Conservation (phyloP, 2,329 filamentous ascomycete genomes). For the Drechslerella dactyloides region DNA sequence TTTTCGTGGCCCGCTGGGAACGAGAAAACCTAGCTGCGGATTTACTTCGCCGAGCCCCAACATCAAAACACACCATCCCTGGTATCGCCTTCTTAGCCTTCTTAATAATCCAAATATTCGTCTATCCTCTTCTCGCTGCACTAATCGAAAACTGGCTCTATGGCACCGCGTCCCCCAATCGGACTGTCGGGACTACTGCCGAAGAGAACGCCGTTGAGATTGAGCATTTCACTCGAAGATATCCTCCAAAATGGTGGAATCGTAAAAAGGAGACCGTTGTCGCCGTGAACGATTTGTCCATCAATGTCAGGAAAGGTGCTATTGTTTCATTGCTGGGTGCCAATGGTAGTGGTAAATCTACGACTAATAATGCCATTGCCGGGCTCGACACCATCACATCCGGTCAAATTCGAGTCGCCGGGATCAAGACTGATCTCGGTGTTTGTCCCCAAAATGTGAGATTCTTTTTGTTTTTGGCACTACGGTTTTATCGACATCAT, state of each 20-base stretch:
- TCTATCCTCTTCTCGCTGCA: conserved; percentile 77
- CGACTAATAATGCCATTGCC: conserved; percentile 84
- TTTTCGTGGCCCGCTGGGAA: conserved; percentile 79
- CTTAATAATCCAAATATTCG: conserved; percentile 75
- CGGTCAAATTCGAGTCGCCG: conserved; percentile 69
- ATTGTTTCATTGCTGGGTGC: conserved; percentile 86
- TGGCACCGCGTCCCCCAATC: conserved; percentile 66
- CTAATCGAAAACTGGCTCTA: conserved; percentile 76
- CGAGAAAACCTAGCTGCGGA: conserved; percentile 66
- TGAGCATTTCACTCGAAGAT: conserved; percentile 77
- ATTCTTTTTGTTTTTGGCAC: not conserved
- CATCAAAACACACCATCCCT: conserved; percentile 71
- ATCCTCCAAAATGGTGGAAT: conserved; percentile 66
- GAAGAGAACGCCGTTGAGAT: conserved; percentile 70
- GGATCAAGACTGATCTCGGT: conserved; percentile 64
- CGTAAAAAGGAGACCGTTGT: conserved; percentile 68
- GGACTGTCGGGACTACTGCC: conserved; percentile 54
- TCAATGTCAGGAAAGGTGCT: conserved; percentile 76
- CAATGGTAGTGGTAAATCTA: conserved; percentile 89
- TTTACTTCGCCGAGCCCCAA: conserved; percentile 68
- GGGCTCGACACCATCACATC: conserved; percentile 78
- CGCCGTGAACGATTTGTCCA: conserved; percentile 76
- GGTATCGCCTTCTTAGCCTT: conserved; percentile 81
- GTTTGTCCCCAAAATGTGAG: conserved; percentile 73
- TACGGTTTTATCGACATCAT: not conserved